Base-by-base conservation (phyloP, 1,284 basidiomycete genomes). In the Ceratobasidium sp. region DNA sequence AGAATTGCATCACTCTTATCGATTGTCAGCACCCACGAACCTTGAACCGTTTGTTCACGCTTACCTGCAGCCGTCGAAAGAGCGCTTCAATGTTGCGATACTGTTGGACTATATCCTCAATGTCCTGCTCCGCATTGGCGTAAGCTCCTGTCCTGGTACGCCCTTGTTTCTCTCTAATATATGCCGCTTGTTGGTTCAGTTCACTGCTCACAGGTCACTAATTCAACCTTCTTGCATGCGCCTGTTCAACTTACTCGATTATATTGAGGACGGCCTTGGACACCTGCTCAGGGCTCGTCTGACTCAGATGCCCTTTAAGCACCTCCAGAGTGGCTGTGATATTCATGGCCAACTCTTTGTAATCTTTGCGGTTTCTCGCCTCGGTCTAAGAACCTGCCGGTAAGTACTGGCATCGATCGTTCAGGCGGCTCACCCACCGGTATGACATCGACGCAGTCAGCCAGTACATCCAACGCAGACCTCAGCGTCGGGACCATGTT, bases 61-160 rank as follows among this genome's bases (percentile, higher is more conserved):
- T 67, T 6, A 67, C 65, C 23, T 67, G 45, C 33, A 67, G 11
- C 4, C 31, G 26, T 35, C 31, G 65, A 53, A 67, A 51, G n/a
- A 67, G 33, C 20, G 45, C 47, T 15, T 67, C 28, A 20, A 67
- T 51, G 8, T 31, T 45, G 4, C 65, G 65, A 35, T 67, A 67
- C n/a, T 26, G n/a, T 26, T n/a, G 3, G 10, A 65, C 28, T 13
- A 65, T 3, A n/a, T 61, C 60, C 1, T 49, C 26, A 8, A 65
- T 45, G 20, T 65, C 63, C 26, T 49, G 35, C 7, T 65, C 42
- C 23, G 42, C 42, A 26, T 26, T 20, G n/a, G 37, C 13, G 17
- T 65, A 65, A 1, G 8, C n/a, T 11, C 17, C 28, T 3, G 37
- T 20, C n/a, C 26, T 17, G 1, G 17, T 42, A 11, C 63, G 63